Evolutionary conservation across 1,139 yeast genomes (phyloP), one percentile per base, ranked within the genome.

Genomic region (Suhomyces panamericanus): DNA sequence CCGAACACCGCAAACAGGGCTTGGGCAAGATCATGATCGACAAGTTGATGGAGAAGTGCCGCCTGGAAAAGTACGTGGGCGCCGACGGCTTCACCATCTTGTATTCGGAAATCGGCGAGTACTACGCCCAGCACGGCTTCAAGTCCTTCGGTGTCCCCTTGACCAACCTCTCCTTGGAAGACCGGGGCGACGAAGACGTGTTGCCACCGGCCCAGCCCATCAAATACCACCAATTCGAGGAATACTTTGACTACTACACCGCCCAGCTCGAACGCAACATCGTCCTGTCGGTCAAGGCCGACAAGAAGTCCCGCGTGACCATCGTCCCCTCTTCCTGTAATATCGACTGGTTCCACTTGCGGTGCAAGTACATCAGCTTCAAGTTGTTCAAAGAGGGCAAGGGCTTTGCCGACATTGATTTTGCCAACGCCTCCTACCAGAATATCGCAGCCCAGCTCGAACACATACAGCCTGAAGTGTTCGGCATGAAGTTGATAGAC

Each of bases 101-200:
- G 48, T 86, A 85, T 70, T 83, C 90, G 30, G 95, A 85, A 56
- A 76, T 87, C 32, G 91, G 89, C 6, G 82, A 81, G 46, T 85
- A 78, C 60, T 85, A 86, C 59, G 61, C 69, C 30, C 67, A 70
- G 46, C 72, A 76, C 54, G 95, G 88, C 1, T 86, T 81, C 61
- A 64, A 68, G 35, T 74, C 83, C 1, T 61, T 67, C 44, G 77
- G 69, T 33, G 78, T 80, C 9, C 81, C 70, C 6, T 70, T 57
- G 53, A 66, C 56, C 66, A 45, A 60, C 28, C 49, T 67, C 6
- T 39, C 51, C 17, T 32, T 54, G 16, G 39, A 38, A 12, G 46
- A 32, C 10, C 28, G 39, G 6, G 44, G 43, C 22, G 51, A 46
- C 13, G 44, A 42, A 16, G 44, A 43, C 9, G 52, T 42, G 3